Conservation (phyloP, 2,329 filamentous ascomycete genomes). For the Phialocephala subalpina region DNA sequence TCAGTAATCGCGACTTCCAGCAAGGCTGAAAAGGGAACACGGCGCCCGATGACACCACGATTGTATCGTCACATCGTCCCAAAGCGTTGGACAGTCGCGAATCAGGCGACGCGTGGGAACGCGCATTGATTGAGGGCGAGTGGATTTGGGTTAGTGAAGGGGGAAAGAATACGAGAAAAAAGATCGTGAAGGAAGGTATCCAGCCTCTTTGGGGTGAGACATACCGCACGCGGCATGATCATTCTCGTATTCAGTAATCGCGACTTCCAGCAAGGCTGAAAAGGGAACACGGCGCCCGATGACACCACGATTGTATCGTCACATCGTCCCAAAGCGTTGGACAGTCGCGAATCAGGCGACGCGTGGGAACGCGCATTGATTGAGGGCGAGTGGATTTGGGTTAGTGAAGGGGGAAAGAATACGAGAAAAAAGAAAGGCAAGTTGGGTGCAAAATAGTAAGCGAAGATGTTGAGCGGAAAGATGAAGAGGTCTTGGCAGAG, state of each 20-base stretch:
- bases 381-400: not conserved
- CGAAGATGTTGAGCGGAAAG: not conserved
- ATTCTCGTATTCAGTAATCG: conserved; percentile 1
- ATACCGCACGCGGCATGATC: not conserved
- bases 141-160: conserved; percentile 3
- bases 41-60: not conserved
- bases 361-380: conserved; percentile 4
- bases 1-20: not conserved
- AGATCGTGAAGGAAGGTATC: not conserved
- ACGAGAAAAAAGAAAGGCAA: not conserved
- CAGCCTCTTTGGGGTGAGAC: no score
- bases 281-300: not conserved
- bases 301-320: not conserved
- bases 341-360: conserved; percentile 5
- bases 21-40: not conserved
- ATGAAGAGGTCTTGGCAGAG: not conserved
- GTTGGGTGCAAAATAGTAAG: not conserved
- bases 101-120: conserved; percentile 4
- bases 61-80: not conserved
- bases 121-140: not conserved
- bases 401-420: conserved; percentile 4
- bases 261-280: not conserved
- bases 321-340: not conserved
- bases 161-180: not conserved
- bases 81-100: not conserved